Percentiles rank a stretch among this genome's conserved stretches.
These are phyloP conservation scores for Acanthamoeba culbertsoni DNA, from an alignment of 208 protist species.

Conservation along the genomic window DNA sequence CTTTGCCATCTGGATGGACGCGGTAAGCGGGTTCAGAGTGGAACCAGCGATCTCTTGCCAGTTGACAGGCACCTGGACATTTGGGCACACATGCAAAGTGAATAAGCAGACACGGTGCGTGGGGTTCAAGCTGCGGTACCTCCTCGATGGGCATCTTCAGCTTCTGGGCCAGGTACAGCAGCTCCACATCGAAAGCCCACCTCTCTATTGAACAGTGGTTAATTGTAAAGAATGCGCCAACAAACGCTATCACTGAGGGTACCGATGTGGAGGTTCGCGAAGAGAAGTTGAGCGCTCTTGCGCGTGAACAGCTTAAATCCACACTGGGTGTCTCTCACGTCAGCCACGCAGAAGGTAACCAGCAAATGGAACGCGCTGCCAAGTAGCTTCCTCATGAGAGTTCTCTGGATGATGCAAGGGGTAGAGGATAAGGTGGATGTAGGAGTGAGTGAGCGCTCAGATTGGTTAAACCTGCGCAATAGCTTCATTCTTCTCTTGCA, in stretches of 20 bases:
- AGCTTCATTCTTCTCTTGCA: slow-evolving; percentile 76
- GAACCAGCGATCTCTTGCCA: slow-evolving; percentile 86
- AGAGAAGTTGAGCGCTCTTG: slow-evolving; percentile 66
- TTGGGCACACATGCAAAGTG: background rate
- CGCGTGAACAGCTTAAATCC: slow-evolving; percentile 88
- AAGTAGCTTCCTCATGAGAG: slow-evolving; percentile 62
- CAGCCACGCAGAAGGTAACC: slow-evolving; percentile 71
- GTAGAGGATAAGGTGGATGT: background rate
- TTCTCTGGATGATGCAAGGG: slow-evolving; percentile 57
- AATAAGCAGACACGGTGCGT: no score
- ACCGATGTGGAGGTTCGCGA: slow-evolving; percentile 78
- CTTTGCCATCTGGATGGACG: slow-evolving; percentile 79
- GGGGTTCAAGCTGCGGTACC: slow-evolving; percentile 41
- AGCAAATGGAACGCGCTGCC: slow-evolving; percentile 82
- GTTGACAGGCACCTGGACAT: slow-evolving; percentile 77
- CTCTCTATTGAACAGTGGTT: slow-evolving; percentile 58
- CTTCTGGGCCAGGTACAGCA: slow-evolving; percentile 79
- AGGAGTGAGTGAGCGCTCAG: background rate
- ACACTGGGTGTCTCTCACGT: slow-evolving; percentile 87
- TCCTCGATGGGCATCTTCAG: slow-evolving; percentile 79
- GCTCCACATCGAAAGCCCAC: slow-evolving; percentile 88
- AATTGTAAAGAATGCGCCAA: background rate
- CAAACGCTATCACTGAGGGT: background rate
- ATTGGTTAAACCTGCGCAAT: slow-evolving; percentile 59
- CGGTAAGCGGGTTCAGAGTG: slow-evolving; percentile 74